Evolutionary conservation across 2,329 filamentous ascomycete species (phyloP).

Genomic region (Cladosporium sp.): DNA sequence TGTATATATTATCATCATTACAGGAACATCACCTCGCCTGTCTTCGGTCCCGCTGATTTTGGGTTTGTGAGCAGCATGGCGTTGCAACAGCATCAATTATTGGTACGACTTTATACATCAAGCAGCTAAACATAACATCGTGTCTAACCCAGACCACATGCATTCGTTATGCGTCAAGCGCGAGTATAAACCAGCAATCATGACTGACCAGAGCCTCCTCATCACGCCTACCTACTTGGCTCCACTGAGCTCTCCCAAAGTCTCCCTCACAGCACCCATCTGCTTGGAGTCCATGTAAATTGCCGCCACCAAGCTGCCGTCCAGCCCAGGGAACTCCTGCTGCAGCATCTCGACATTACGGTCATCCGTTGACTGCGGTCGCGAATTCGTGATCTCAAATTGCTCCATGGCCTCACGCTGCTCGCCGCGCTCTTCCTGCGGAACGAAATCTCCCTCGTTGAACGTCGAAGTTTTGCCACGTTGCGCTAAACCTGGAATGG

Average conservation of each 20-base stretch:
- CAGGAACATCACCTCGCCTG: background rate
- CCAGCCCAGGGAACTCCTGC: slow-evolving; percentile 42
- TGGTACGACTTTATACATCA: background rate
- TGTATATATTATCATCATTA: slow-evolving; percentile 12
- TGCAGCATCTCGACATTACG: slow-evolving; percentile 39
- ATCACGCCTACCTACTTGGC: background rate
- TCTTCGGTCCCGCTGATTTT: background rate
- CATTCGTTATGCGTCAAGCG: background rate
- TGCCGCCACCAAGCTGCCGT: slow-evolving; percentile 43
- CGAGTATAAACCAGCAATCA: background rate
- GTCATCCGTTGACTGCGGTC: slow-evolving; percentile 36
- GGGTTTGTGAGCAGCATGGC: background rate
- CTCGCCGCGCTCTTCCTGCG: slow-evolving; percentile 34
- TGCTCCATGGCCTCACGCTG: slow-evolving; percentile 39
- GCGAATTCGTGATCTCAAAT: slow-evolving; percentile 39
- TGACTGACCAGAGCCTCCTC: background rate
- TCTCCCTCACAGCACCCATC: slow-evolving; percentile 41
- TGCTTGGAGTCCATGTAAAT: slow-evolving; percentile 41
- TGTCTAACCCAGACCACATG: background rate
- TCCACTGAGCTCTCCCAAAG: slow-evolving; percentile 37
- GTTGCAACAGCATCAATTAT: background rate
- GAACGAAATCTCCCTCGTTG: slow-evolving; percentile 35
- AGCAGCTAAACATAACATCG: background rate
- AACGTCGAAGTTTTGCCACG: slow-evolving; percentile 20
- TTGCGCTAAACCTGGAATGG: background rate